phyloP scores from a whole-genome alignment of 805 yeast genomes.

The Candida michaelii region DNA sequence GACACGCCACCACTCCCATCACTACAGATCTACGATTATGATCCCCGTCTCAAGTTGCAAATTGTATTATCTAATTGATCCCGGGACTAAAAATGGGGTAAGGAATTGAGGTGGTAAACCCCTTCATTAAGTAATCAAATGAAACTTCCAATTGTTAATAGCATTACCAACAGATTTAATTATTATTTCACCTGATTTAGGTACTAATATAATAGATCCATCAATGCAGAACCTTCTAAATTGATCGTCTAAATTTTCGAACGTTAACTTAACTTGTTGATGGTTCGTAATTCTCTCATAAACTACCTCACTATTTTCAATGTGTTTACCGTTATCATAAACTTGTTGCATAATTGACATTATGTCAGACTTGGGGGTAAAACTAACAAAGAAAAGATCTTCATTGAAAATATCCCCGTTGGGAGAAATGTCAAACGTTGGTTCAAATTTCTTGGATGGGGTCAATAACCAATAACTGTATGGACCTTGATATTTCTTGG shows the following conservation, averaged over 20 bases:
- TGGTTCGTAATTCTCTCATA: conserved; percentile 37
- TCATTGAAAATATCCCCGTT: conserved; percentile 44
- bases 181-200: conserved; percentile 19
- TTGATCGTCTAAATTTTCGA: conserved; percentile 3
- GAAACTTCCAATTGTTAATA: conserved; percentile 5
- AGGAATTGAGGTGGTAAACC: background rate
- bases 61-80: too few relatives aligned
- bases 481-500: conserved; percentile 26
- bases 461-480: conserved; percentile 64
- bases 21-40: too few relatives aligned
- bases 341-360: conserved; percentile 58
- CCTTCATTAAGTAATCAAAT: background rate
- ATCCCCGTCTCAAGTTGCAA: too few relatives aligned
- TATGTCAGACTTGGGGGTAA: conserved; percentile 39
- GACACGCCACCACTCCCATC: too few relatives aligned
- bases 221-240: conserved; percentile 62
- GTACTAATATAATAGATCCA: conserved; percentile 50
- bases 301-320: conserved; percentile 45
- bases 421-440: conserved; percentile 64
- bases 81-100: background rate
- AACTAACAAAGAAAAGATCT: conserved; percentile 46
- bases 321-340: conserved; percentile 57
- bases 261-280: conserved; percentile 23
- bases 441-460: conserved; percentile 56
- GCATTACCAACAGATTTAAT: conserved; percentile 6